Evolutionary conservation across 192 early-diverging fungal genomes (phyloP).

Genomic region (Entophlyctis luteolus): DNA sequence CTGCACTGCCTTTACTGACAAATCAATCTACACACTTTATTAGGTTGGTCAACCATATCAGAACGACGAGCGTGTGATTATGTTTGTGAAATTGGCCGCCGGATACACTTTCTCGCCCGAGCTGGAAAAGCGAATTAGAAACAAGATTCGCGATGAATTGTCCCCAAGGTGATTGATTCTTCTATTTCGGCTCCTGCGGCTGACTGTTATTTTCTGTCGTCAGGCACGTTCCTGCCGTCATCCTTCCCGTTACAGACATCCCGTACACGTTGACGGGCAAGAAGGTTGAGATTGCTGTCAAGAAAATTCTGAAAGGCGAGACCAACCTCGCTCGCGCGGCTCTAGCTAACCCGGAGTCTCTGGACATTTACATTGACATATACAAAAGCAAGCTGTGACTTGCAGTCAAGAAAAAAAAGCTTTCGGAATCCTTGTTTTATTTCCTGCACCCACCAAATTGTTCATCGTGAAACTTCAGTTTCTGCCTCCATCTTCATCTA

Average conservation of each 20-base stretch:
- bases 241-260: constrained; percentile 76
- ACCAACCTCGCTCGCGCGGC: constrained; percentile 74
- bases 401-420: background rate
- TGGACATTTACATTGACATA: constrained; percentile 61
- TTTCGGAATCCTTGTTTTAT: background rate
- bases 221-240: constrained; percentile 82
- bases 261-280: constrained; percentile 97
- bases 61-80: constrained; percentile 84
- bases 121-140: constrained; percentile 67
- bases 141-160: constrained; percentile 75
- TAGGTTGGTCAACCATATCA: constrained; percentile 79
- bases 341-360: constrained; percentile 83
- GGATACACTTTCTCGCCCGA: constrained; percentile 55
- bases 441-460: too few relatives aligned
- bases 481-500: background rate
- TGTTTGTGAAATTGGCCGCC: constrained; percentile 83
- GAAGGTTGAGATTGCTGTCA: constrained; percentile 96
- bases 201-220: background rate
- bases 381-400: background rate
- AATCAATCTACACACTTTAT: background rate
- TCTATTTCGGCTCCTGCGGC: background rate
- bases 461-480: too few relatives aligned
- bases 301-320: constrained; percentile 75
- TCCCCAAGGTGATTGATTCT: constrained; percentile 57
- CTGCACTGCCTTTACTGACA: background rate